These are phyloP conservation scores for Cercospora beticola DNA, from an alignment of 2,329 filamentous ascomycete species.

Conservation along the genomic window DNA sequence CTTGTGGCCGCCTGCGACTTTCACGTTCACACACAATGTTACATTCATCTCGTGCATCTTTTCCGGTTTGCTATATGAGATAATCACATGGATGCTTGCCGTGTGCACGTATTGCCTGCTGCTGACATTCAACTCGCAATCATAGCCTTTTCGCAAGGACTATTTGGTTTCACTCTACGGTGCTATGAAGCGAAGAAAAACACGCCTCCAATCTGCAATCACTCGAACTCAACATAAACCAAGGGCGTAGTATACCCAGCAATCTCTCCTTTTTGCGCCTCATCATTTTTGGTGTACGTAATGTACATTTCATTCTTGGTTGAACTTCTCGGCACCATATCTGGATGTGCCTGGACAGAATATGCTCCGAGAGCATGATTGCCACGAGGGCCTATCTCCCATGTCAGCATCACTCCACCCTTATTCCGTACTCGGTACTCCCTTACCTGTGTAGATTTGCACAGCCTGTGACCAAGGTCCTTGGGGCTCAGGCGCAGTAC, in stretches of 20 bases:
- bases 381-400: slow-evolving; percentile 12
- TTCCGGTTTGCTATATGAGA: background rate
- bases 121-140: background rate
- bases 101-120: background rate
- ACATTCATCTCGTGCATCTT: background rate
- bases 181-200: background rate
- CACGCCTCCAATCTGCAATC: background rate
- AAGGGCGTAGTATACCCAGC: slow-evolving; percentile 22
- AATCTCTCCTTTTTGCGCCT: slow-evolving; percentile 8
- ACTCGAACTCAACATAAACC: slow-evolving; percentile 23
- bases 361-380: slow-evolving; percentile 20
- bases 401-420: background rate
- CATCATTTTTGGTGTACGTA: slow-evolving; percentile 24
- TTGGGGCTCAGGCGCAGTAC: slow-evolving; percentile 29
- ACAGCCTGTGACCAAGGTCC: slow-evolving; percentile 29
- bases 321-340: slow-evolving; percentile 11
- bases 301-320: slow-evolving; percentile 22
- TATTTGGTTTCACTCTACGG: background rate
- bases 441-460: slow-evolving; percentile 13
- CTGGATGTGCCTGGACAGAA: slow-evolving; percentile 24
- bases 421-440: background rate
- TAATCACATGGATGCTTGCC: background rate
- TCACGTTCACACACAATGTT: background rate
- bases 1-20: background rate
- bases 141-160: background rate